These are phyloP conservation scores for Candida sp. DNA, from an alignment of 1,139 yeast genomes.

Conservation along the genomic window DNA sequence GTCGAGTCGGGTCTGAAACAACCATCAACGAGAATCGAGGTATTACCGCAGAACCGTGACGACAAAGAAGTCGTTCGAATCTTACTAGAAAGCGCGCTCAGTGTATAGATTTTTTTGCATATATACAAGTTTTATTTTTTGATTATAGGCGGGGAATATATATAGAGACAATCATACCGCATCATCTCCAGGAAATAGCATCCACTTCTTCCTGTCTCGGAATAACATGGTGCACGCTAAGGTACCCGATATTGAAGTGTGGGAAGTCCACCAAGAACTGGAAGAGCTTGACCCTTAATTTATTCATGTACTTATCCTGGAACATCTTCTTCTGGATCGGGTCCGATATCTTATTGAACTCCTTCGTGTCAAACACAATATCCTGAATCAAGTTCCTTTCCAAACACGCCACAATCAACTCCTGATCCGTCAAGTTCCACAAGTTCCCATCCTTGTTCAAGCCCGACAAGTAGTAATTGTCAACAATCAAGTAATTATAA, in stretches of 20 bases:
- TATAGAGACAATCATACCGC: not conserved
- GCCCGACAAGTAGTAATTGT: slow-evolving; percentile 52
- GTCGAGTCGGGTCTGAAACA: no score
- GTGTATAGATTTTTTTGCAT: slow-evolving; percentile 1
- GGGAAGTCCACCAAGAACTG: slow-evolving; percentile 39
- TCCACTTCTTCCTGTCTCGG: slow-evolving; percentile 7
- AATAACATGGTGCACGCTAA: slow-evolving; percentile 18
- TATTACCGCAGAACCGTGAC: slow-evolving; percentile 5
- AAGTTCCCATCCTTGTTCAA: slow-evolving; percentile 49
- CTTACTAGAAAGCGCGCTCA: not conserved
- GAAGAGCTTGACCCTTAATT: slow-evolving; percentile 29
- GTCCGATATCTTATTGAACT: slow-evolving; percentile 17
- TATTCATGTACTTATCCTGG: slow-evolving; percentile 18
- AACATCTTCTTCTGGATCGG: slow-evolving; percentile 14
- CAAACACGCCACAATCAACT: slow-evolving; percentile 49
- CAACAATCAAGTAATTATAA: slow-evolving; percentile 51
- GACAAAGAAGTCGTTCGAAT: slow-evolving; percentile 2
- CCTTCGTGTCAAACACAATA: slow-evolving; percentile 21
- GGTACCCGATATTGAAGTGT: slow-evolving; percentile 39
- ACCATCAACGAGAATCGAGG: not conserved
- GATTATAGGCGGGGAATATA: not conserved
- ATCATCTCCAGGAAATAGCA: slow-evolving; percentile 10
- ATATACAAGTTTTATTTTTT: slow-evolving; percentile 2
- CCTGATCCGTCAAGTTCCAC: slow-evolving; percentile 48
- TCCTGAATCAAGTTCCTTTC: slow-evolving; percentile 51